Evolutionary conservation across 2,329 filamentous ascomycete genomes (phyloP), one percentile per base, ranked within the genome.

Genomic region (Xylaria sp.): DNA sequence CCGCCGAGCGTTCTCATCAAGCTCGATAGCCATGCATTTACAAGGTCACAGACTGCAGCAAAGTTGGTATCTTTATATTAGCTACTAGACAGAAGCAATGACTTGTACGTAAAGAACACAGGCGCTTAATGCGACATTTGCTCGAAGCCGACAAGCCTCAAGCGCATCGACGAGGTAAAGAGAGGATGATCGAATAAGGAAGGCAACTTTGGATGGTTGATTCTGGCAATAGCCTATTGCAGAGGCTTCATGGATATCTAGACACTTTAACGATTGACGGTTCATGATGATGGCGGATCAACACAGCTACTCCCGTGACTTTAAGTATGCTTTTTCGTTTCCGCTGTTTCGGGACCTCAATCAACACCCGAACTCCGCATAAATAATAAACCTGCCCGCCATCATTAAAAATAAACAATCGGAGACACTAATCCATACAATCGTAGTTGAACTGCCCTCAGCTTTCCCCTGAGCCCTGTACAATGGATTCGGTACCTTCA

Each of bases 191-290:
- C 9, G 18, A n/a, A 3, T 9, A 3, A 10, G 18, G 7, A 19
- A 30, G 53, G 61, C 63, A 62, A 59, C 52, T 58, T 58, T 50
- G 55, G 47, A 60, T 61, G 55, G 44, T 55, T 55, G 23, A 30
- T 30, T 5, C 16, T 30, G 23, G 4, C 23, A 30, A 30, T 16
- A 30, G 5, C 4, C 11, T 42, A 42, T 42, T 10, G 11, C 11
- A 34, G 57, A 61, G 58, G 19, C 37, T 61, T 60, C n/a, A 54
- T 58, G 67, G 67, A 70, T 70, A 70, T 70, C 68, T 68, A 61
- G 61, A 65, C 51, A 49, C 61, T 63, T 63, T 48, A 66, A 63
- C 63, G 67, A 68, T 67, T 59, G 69, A 66, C 64, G 42, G 8
- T 18, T 23, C 19, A 23, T 18, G 47, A 61, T 46, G 42, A 46